These are phyloP conservation scores for Alternaria tenuissima DNA, from an alignment of 2,329 filamentous ascomycete species.

Conservation along the genomic window DNA sequence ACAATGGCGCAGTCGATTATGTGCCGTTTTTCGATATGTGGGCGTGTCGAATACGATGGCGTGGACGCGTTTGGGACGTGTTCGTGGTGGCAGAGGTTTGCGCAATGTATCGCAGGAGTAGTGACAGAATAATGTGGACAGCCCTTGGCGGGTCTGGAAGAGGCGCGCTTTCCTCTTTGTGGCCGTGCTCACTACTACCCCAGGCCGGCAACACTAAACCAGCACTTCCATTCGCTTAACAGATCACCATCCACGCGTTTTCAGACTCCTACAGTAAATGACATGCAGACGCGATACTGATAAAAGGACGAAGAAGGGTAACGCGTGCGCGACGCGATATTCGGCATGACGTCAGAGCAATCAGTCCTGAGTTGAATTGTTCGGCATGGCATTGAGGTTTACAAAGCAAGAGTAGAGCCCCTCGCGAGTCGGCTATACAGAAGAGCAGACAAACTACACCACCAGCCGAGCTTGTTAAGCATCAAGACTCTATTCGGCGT, in stretches of 20 bases:
- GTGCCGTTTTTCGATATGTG: neutral
- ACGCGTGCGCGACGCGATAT: slow-evolving; percentile 7
- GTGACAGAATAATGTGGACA: slow-evolving; percentile 17
- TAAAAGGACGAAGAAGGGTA: no score
- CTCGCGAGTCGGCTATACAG: neutral
- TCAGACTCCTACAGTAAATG: neutral
- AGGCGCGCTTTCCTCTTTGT: slow-evolving; percentile 10
- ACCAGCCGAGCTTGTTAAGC: neutral
- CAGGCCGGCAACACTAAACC: slow-evolving; percentile 1
- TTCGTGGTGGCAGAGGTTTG: slow-evolving; percentile 4
- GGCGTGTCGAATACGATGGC: neutral
- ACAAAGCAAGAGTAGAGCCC: neutral
- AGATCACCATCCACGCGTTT: slow-evolving; percentile 5
- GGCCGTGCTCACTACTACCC: slow-evolving; percentile 7
- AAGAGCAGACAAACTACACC: neutral
- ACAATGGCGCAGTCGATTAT: neutral
- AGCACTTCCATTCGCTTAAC: neutral
- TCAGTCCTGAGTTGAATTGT: neutral
- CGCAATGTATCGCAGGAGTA: slow-evolving; percentile 7
- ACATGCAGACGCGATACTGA: neutral
- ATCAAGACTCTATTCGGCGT: neutral
- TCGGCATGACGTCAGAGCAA: slow-evolving; percentile 16
- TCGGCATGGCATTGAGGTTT: neutral
- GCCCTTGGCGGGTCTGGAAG: slow-evolving; percentile 15
- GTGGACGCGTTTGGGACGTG: slow-evolving; percentile 12